These are phyloP conservation scores for Daldinia childiae DNA, from an alignment of 495 filamentous ascomycete genomes.

Conservation along the genomic window DNA sequence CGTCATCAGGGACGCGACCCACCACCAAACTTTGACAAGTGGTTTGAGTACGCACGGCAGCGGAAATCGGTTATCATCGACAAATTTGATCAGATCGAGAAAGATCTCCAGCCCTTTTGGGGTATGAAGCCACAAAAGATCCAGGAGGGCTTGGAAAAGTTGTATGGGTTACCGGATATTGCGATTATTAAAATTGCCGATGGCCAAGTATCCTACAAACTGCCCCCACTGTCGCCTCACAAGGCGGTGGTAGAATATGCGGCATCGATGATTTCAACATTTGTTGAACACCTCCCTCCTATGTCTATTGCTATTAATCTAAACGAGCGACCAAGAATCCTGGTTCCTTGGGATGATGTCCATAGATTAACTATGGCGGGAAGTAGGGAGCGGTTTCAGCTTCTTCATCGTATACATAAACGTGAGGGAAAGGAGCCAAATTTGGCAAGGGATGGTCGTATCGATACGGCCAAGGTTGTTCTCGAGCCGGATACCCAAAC, in stretches of 20 bases:
- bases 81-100: constrained; percentile 77
- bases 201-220: constrained; percentile 58
- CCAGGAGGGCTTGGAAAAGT: constrained; percentile 51
- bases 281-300: constrained; percentile 75
- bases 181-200: constrained; percentile 55
- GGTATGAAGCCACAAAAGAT: constrained; percentile 69
- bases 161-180: constrained; percentile 39
- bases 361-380: constrained; percentile 49
- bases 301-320: constrained; percentile 87
- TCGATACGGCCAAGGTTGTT: constrained; percentile 1
- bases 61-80: constrained; percentile 75
- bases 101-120: constrained; percentile 78
- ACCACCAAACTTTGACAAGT: constrained; percentile 72
- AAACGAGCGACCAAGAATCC: constrained; percentile 78
- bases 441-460: constrained; percentile 11
- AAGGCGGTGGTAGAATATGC: constrained; percentile 68
- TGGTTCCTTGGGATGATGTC: constrained; percentile 69
- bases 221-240: constrained; percentile 56
- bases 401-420: constrained; percentile 49
- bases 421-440: constrained; percentile 44
- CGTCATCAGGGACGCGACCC: constrained; percentile 64
- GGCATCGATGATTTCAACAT: constrained; percentile 70
- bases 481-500: constrained; percentile 31
- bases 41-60: constrained; percentile 75
- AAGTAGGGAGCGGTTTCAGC: constrained; percentile 38